phyloP scores from a whole-genome alignment of 805 yeast genomes.

The Candida easanensis region DNA sequence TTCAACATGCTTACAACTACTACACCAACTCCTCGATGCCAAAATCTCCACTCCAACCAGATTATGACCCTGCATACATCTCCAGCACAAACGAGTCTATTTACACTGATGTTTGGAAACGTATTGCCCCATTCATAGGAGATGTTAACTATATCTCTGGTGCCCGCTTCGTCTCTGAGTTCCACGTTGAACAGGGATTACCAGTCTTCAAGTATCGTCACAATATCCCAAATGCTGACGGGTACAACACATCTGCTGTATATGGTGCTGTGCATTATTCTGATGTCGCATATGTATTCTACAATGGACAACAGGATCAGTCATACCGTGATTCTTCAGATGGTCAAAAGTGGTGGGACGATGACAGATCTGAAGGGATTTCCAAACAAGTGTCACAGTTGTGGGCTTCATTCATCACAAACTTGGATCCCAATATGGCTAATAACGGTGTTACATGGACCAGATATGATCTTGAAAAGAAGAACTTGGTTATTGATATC shows the following conservation, averaged over 20 bases:
- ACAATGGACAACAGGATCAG: conserved; percentile 10
- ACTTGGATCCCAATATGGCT: conserved; percentile 13
- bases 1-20: conserved; percentile 1
- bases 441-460: conserved; percentile 8
- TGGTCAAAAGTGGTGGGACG: conserved; percentile 14
- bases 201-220: conserved; percentile 13
- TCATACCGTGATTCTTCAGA: conserved; percentile 6
- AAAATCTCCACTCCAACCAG: conserved; percentile 14
- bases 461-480: conserved; percentile 1
- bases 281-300: conserved; percentile 10
- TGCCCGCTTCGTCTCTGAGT: conserved; percentile 12
- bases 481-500: conserved; percentile 11
- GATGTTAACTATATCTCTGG: conserved; percentile 15
- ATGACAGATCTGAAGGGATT: conserved; percentile 5
- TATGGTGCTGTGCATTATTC: conserved; percentile 9
- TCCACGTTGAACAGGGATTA: conserved; percentile 1
- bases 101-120: conserved; percentile 1
- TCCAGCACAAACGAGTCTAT: conserved; percentile 2
- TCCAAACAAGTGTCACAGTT: conserved; percentile 7
- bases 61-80: conserved; percentile 7
- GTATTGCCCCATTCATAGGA: conserved; percentile 6
- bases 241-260: conserved; percentile 5
- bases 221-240: conserved; percentile 9
- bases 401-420: conserved; percentile 14
- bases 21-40: conserved; percentile 5